phyloP scores from a whole-genome alignment of 192 early-diverging fungal species.

The Podila epicladia region DNA sequence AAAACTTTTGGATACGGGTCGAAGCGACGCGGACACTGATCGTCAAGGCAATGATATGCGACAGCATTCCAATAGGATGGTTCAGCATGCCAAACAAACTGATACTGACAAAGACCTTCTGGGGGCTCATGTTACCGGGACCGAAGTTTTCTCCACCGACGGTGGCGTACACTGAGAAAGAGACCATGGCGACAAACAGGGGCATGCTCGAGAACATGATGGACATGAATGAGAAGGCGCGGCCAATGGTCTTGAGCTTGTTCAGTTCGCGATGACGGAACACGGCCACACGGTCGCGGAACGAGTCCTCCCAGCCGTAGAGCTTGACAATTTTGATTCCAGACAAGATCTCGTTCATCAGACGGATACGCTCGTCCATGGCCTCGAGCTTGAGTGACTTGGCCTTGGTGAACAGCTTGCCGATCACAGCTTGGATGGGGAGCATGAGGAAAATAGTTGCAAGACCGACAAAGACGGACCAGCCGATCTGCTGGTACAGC shows the following conservation, averaged over 20 bases:
- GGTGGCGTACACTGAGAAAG: conserved; percentile 18
- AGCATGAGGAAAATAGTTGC: conserved; percentile 18
- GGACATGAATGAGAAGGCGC: conserved; percentile 14
- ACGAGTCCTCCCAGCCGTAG: conserved; percentile 50
- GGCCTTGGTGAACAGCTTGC: conserved; percentile 14
- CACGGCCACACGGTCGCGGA: conserved; percentile 12
- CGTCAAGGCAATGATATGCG: conserved; percentile 6
- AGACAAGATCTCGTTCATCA: conserved; percentile 52
- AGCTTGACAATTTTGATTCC: conserved; percentile 60
- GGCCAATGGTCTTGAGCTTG: conserved; percentile 11
- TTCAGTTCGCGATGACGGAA: conserved; percentile 10
- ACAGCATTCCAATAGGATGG: conserved; percentile 9
- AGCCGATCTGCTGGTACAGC: conserved; percentile 40
- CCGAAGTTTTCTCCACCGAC: conserved; percentile 27
- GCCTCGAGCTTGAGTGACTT: conserved; percentile 28
- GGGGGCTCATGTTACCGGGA: conserved; percentile 28
- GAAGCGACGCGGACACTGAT: conserved; percentile 13
- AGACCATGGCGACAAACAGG: conserved; percentile 13
- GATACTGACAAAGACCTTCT: conserved; percentile 33
- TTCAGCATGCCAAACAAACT: conserved; percentile 24
- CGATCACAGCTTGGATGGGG: conserved; percentile 25
- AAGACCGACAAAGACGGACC: conserved; percentile 29
- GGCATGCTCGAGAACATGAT: conserved; percentile 20
- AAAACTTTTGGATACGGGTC: conserved; percentile 18
- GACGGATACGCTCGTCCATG: conserved; percentile 49